Conservation (phyloP, 192 early-diverging fungal genomes). For the Allomyces arbusculus region DNA sequence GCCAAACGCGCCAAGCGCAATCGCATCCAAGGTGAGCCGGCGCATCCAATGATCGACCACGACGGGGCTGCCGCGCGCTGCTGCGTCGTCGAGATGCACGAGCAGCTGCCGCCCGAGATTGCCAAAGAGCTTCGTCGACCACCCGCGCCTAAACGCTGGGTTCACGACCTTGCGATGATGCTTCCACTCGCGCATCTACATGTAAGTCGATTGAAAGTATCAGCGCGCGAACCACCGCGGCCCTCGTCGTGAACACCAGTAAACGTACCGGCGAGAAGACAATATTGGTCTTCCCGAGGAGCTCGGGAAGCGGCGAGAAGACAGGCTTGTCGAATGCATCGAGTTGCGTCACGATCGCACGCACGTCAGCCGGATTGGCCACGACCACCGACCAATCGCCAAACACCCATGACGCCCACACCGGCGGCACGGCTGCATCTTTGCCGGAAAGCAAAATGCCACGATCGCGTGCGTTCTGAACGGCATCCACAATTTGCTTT, state of each 20-base stretch:
- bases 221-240: too few species aligned
- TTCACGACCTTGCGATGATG: constrained; percentile 22
- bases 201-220: constrained; percentile 3
- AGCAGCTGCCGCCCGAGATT: constrained; percentile 8
- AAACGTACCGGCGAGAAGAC: background rate
- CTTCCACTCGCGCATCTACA: constrained; percentile 17
- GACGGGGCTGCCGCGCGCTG: background rate
- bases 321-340: background rate
- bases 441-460: too few species aligned
- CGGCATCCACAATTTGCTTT: too few species aligned
- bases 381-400: background rate
- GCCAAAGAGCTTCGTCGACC: constrained; percentile 12
- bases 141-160: constrained; percentile 23
- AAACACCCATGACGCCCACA: too few species aligned
- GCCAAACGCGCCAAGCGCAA: background rate
- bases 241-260: too few species aligned
- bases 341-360: background rate
- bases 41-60: background rate
- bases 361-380: constrained; percentile 3
- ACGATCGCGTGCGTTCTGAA: too few species aligned
- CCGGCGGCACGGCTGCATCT: too few species aligned
- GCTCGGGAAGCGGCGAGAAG: background rate
- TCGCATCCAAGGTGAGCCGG: background rate
- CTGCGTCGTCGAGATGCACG: constrained; percentile 8
- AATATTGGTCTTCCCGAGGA: constrained; percentile 1